Evolutionary conservation across 345 rosid species (phyloP), one percentile per base, ranked within the genome.

Genomic region (Bretschneidera sinensis): DNA sequence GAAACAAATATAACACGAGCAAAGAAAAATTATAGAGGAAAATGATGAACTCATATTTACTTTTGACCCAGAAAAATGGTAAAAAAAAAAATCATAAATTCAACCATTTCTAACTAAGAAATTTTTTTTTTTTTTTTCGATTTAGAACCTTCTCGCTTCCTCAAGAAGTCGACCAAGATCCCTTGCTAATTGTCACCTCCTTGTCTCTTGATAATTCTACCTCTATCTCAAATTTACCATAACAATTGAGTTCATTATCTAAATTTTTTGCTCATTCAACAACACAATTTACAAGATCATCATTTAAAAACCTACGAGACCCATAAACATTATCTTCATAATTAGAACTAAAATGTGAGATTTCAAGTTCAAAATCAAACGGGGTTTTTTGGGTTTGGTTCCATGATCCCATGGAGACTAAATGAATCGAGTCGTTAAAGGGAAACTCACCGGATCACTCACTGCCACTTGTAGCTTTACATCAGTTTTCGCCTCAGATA

Each of bases 361-460:
- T 57, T 53, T 67, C 25, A 60, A 57, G 64, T 15, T 4, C 54
- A 59, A 57, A 74, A 75, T 62, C 61, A 24, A 69, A 68, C 54
- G 64, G 66, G 49, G 49, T 24, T 51, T 65, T 57, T 48, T 55
- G 23, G 21, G 57, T 64, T 61, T 54, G 39, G 59, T 61, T 57
- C 87, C 83, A 61, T 78, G 84, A 67, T 70, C 74, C 98, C 96
- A 86, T 61, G 98, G 92, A 74, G 95, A 71, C 64, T 69, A 43
- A 60, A 14, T 63, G 31, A 55, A 55, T 21, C 34, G 55, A 69
- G 21, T 70, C 18, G 66, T 52, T 10, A 66, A 52, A 65, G 76
- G 61, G 39, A 52, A 66, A 67, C 75, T 74, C 73, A 61, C 69
- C 21, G 75, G 53, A 24, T 60, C 76, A 59, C 50, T 65, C 31